Percentiles rank a stretch among this genome's conserved stretches.
Evolutionary conservation across 2,329 filamentous ascomycete genomes (phyloP).

Genomic region (Tolypocladium paradoxum): DNA sequence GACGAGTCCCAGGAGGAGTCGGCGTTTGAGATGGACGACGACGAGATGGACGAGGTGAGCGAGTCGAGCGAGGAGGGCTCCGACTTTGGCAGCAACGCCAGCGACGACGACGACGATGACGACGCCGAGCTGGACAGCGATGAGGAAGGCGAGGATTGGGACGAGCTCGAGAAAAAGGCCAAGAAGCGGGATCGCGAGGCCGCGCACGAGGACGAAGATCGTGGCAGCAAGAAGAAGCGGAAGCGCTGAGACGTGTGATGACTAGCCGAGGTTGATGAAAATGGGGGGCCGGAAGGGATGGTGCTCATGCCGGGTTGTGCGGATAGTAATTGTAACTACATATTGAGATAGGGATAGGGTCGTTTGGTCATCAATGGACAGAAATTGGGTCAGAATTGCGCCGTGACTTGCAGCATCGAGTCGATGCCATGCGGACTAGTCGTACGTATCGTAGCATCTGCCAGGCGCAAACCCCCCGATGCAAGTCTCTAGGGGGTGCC

Average conservation of each 20-base stretch:
- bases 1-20: conserved; percentile 82
- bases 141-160: conserved; percentile 82
- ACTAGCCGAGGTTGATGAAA: background rate
- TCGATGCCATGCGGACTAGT: no score
- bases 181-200: conserved; percentile 70
- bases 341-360: background rate
- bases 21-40: conserved; percentile 83
- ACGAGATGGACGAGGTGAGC: conserved; percentile 72
- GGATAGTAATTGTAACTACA: background rate
- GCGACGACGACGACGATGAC: conserved; percentile 66
- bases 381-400: background rate
- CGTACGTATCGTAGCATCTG: no score
- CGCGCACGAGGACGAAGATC: conserved; percentile 44
- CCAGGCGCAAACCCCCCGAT: no score
- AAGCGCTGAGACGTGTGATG: conserved; percentile 17
- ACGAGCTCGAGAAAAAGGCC: conserved; percentile 85
- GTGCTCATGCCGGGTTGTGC: background rate
- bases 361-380: background rate
- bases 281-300: background rate
- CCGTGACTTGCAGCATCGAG: no score
- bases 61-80: conserved; percentile 73
- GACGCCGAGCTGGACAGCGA: conserved; percentile 53
- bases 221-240: conserved; percentile 53
- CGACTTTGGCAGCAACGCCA: conserved; percentile 86
- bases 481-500: no score